These are phyloP conservation scores for Exophiala sp. DNA, from an alignment of 2,329 filamentous ascomycete species.

Conservation along the genomic window DNA sequence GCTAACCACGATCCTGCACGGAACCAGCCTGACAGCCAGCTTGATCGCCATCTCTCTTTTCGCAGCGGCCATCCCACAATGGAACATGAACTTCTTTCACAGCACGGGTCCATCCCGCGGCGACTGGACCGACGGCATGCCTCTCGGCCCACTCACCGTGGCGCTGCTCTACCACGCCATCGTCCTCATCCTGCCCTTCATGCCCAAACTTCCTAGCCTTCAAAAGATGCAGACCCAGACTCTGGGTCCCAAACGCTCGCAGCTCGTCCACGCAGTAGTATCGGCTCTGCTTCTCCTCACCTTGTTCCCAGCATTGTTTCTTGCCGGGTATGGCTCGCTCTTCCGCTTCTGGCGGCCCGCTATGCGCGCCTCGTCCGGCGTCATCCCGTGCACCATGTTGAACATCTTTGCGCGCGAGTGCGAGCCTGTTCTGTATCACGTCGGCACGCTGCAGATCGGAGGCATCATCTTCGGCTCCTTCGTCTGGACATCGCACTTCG, in stretches of 20 bases:
- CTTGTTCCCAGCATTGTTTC: constrained; percentile 29
- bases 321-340: constrained; percentile 31
- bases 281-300: constrained; percentile 21
- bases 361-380: constrained; percentile 19
- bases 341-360: constrained; percentile 32
- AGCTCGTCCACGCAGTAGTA: constrained; percentile 18
- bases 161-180: constrained; percentile 18
- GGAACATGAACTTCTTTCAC: constrained; percentile 32
- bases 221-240: background rate
- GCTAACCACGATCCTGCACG: constrained; percentile 26
- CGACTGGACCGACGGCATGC: constrained; percentile 34
- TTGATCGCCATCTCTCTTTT: constrained; percentile 31
- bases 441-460: constrained; percentile 32
- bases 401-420: constrained; percentile 32
- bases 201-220: constrained; percentile 2
- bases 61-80: constrained; percentile 29
- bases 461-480: constrained; percentile 30
- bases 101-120: constrained; percentile 27
- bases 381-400: constrained; percentile 27
- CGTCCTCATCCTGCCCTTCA: constrained; percentile 11
- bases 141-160: constrained; percentile 29
- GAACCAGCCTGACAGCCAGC: constrained; percentile 24
- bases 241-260: background rate
- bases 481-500: constrained; percentile 28
- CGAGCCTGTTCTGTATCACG: constrained; percentile 31